Percentiles rank a stretch among this genome's conserved stretches.
These are phyloP conservation scores for Gastrodia elata DNA, from an alignment of 106 monocot species.

Conservation along the genomic window DNA sequence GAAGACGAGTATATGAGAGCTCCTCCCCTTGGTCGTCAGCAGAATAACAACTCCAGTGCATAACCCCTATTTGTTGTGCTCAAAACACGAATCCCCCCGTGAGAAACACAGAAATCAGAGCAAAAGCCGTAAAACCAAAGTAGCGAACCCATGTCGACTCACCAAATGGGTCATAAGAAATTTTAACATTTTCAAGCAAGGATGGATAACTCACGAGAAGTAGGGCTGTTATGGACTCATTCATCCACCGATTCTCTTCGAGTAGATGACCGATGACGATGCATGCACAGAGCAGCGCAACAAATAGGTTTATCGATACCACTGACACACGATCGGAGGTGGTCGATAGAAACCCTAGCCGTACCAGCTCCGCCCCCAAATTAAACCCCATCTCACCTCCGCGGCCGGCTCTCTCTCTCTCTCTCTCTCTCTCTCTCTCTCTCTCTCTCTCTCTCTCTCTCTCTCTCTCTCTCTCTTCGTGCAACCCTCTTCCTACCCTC, in stretches of 20 bases:
- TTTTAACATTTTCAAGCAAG: neutral
- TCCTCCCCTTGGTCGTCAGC: slow-evolving; percentile 69
- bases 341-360: slow-evolving; percentile 24
- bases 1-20: slow-evolving; percentile 83
- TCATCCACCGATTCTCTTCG: slow-evolving; percentile 89
- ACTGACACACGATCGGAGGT: slow-evolving; percentile 81
- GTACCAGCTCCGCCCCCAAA: slow-evolving; percentile 27
- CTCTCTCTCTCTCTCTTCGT: too few relatives aligned
- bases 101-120: neutral
- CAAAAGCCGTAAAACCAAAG: neutral
- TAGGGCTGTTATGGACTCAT: slow-evolving; percentile 91
- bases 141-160: slow-evolving; percentile 1
- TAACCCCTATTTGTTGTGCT: slow-evolving; percentile 45
- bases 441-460: too few relatives aligned
- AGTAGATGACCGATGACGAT: slow-evolving; percentile 92
- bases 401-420: neutral
- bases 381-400: slow-evolving; percentile 30
- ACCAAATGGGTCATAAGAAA: slow-evolving; percentile 1
- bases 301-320: slow-evolving; percentile 71
- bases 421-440: too few relatives aligned
- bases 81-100: neutral
- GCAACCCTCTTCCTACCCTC: too few relatives aligned
- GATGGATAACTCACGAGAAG: slow-evolving; percentile 39
- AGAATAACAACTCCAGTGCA: slow-evolving; percentile 69
- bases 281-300: slow-evolving; percentile 71